Evolutionary conservation across 345 rosid genomes (phyloP).

Genomic region (Gossypium ekmanianum): DNA sequence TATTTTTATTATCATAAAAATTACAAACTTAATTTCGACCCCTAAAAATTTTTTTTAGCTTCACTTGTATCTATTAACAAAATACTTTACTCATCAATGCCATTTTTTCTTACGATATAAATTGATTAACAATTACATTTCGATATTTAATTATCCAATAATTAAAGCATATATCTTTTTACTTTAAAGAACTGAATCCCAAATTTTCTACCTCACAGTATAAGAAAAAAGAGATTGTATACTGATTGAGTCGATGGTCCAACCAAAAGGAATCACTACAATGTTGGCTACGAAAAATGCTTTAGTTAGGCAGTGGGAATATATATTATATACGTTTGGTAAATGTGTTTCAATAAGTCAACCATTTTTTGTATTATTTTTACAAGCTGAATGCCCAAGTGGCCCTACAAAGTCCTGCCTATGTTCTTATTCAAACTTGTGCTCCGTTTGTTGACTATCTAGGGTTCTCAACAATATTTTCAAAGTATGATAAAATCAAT

Average conservation of each 20-base stretch:
- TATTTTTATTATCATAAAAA: no score
- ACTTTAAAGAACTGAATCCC: neutral
- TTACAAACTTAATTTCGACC: no score
- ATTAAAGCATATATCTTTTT: neutral
- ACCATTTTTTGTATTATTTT: neutral
- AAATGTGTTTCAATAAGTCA: neutral
- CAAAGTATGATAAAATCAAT: no score
- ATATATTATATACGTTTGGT: neutral
- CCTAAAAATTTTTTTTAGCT: fast-evolving
- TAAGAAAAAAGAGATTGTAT: neutral
- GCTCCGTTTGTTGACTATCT: neutral
- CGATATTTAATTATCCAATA: no score
- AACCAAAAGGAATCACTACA: neutral
- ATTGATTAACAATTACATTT: no score
- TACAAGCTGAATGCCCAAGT: neutral
- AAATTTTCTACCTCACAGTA: neutral
- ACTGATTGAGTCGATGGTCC: neutral
- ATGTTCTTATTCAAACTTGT: neutral
- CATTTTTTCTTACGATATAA: no score
- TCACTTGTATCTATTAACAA: no score
- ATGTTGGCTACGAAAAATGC: neutral
- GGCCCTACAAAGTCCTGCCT: neutral
- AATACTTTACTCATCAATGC: neutral
- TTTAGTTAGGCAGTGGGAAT: neutral
- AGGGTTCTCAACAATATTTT: neutral